Evolutionary conservation across 139 green algal species (phyloP), one percentile per base, ranked within the genome.

Genomic region (Closterium sp.): DNA sequence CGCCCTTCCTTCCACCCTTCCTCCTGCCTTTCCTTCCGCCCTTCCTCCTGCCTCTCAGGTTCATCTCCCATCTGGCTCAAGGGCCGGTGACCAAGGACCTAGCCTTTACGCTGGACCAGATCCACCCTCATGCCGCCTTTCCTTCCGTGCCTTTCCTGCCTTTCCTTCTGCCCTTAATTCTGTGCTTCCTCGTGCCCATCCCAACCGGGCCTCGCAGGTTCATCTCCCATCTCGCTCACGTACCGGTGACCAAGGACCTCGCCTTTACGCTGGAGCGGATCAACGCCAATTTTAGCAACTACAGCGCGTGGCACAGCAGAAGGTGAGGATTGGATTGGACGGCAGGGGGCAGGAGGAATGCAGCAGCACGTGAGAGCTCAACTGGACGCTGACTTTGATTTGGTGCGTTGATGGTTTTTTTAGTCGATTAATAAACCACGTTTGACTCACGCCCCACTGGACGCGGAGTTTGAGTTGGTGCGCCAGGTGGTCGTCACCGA

Each of bases 221-320:
- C 81, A 36, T 91, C 0, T 88, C 93, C 19, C 87, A 93, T 34
- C 28, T 33, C 5, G 76, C 34, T n/a, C 33, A 25, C 28, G 30
- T n/a, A 6, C 19, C 34, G 10, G 25, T 5, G n/a, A 10, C 93
- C 33, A 33, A 94, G 16, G 94, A 95, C 90, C 35, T 98, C 83
- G 85, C 88, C 31, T 99, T 97, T 92, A 95, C 94, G 4, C 87
- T 86, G 21, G 81, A 95, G 33, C 96, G 97, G 91, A 98, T 99
- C 30, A 95, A 97, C n/a, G 89, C 97, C n/a, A 98, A 99, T 94
- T 99, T 99, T 93, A 96, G 91, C 92, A 99, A 99, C 95, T 99
- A 99, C 94, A 98, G 96, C 2, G 98, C 98, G 1, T 99, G 98
- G 98, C 98, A 99, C 95, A 96, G 97, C 89, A 95, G 97, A 2